Evolutionary conservation across 2,329 filamentous ascomycete species (phyloP).

Genomic region (Penicillium concentricum): DNA sequence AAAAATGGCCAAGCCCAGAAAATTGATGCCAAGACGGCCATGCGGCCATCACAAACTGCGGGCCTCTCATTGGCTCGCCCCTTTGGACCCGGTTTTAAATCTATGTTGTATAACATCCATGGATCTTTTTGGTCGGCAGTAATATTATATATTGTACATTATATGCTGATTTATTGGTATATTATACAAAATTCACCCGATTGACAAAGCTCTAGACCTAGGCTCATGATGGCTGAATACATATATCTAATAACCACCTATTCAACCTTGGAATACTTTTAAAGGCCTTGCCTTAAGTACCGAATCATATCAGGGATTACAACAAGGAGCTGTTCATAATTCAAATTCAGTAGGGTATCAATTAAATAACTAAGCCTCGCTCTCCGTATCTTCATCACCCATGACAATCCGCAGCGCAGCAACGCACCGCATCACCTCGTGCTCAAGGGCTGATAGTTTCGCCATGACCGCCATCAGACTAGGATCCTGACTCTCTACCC

Average conservation of each 20-base stretch:
- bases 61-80: conserved; percentile 28
- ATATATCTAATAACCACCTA: not conserved
- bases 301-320: not conserved
- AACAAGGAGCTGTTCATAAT: not conserved
- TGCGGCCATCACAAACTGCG: conserved; percentile 25
- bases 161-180: no score
- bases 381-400: conserved; percentile 57
- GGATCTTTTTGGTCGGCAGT: not conserved
- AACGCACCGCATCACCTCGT: conserved; percentile 68
- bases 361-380: conserved; percentile 23
- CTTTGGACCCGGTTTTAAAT: not conserved
- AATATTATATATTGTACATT: not conserved
- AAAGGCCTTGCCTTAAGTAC: not conserved
- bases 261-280: not conserved
- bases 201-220: not conserved
- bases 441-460: conserved; percentile 75
- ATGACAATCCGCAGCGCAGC: conserved; percentile 75
- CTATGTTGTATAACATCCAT: not conserved
- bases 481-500: conserved; percentile 86
- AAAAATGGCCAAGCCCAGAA: conserved; percentile 24
- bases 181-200: no score
- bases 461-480: conserved; percentile 78
- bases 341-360: conserved; percentile 2
- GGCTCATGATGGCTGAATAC: not conserved
- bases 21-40: conserved; percentile 29